Conservation (phyloP, 2,329 filamentous ascomycete genomes). For the Venturia carpophila region DNA sequence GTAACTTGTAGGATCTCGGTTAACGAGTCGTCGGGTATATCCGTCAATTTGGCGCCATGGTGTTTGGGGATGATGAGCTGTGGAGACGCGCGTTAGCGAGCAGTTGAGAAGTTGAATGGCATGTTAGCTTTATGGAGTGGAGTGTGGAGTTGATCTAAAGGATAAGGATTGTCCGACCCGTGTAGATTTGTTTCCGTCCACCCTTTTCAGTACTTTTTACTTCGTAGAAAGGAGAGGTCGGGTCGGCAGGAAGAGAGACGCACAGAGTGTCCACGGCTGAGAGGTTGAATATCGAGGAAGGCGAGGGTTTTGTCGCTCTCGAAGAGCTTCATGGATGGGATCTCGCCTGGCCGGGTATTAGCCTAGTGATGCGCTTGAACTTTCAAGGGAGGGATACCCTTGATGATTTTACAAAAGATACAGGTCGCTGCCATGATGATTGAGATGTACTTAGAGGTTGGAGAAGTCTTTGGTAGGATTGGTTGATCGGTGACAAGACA, state of each 20-base stretch:
- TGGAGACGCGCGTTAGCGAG: not conserved
- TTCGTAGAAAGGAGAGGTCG: not conserved
- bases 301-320: slow-evolving; percentile 90
- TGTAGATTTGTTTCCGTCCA: not conserved
- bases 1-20: slow-evolving; percentile 75
- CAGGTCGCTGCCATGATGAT: slow-evolving; percentile 51
- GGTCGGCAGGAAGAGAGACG: slow-evolving; percentile 25
- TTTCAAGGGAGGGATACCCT: slow-evolving; percentile 49
- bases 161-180: not conserved
- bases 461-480: not conserved
- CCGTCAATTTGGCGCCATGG: slow-evolving; percentile 83
- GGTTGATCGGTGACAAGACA: not conserved
- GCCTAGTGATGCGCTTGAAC: slow-evolving; percentile 15
- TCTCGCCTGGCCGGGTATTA: slow-evolving; percentile 60
- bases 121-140: slow-evolving; percentile 19
- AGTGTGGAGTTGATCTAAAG: slow-evolving; percentile 1
- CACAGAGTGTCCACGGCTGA: slow-evolving; percentile 85
- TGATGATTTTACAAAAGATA: slow-evolving; percentile 98
- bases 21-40: slow-evolving; percentile 86
- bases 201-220: not conserved
- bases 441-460: not conserved
- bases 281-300: slow-evolving; percentile 90
- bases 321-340: slow-evolving; percentile 92
- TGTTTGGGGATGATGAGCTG: slow-evolving; percentile 94
- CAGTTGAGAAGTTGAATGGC: not conserved